Conservation (phyloP, 139 green algal species). For the Closterium sp. region DNA sequence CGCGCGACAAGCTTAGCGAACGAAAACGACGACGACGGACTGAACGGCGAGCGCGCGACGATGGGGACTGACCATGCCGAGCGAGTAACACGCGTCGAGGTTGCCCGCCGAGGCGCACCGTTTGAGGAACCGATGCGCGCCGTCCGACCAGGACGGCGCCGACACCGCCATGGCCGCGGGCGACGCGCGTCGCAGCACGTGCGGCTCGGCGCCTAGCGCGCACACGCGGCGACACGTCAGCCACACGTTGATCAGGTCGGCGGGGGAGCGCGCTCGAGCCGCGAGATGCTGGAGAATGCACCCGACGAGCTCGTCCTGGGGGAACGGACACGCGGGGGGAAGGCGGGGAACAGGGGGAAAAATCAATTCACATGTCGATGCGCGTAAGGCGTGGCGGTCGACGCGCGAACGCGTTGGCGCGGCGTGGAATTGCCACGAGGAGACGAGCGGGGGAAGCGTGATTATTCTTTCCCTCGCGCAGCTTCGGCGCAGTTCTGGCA, state of each 20-base stretch:
- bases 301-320: background rate
- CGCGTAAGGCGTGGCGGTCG: no score
- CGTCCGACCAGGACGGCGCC: slow-evolving; percentile 25
- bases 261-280: slow-evolving; percentile 4
- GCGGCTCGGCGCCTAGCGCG: background rate
- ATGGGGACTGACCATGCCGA: no score
- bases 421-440: no score
- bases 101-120: slow-evolving; percentile 23
- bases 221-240: slow-evolving; percentile 47
- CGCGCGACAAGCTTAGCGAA: no score
- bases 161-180: background rate
- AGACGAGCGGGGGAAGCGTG: no score
- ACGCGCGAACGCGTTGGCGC: no score
- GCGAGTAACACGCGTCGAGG: background rate
- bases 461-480: no score
- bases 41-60: background rate
- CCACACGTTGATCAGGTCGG: slow-evolving; percentile 37
- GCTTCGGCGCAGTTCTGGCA: no score
- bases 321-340: background rate
- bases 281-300: background rate
- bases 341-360: no score
- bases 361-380: no score
- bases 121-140: slow-evolving; percentile 43
- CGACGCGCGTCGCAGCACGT: slow-evolving; percentile 2
- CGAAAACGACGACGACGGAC: background rate